Conservation (phyloP, 1,284 basidiomycete genomes). For the Sutorius eximius region DNA sequence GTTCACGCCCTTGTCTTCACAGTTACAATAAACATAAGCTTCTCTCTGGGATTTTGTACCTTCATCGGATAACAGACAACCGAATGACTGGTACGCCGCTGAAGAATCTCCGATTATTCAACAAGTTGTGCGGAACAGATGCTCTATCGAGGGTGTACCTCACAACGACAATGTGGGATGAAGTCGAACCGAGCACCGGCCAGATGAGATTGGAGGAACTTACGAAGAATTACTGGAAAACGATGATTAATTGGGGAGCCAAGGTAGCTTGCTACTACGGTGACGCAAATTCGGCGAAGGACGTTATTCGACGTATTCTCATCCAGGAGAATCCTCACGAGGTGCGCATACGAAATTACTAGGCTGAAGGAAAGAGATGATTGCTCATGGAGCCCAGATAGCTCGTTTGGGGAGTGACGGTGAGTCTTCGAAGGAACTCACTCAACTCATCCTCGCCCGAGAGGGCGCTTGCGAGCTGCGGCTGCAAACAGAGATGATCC, state of each 20-base stretch:
- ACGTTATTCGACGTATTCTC: slow-evolving; percentile 10
- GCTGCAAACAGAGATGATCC: slow-evolving; percentile 8
- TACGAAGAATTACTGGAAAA: slow-evolving; percentile 5
- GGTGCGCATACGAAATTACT: background rate
- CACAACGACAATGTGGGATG: slow-evolving; percentile 24
- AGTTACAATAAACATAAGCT: slow-evolving; percentile 35
- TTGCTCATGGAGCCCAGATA: slow-evolving; percentile 1
- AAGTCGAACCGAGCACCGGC: slow-evolving; percentile 6
- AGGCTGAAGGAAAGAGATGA: background rate
- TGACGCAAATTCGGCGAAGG: slow-evolving; percentile 6
- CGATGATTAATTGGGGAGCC: slow-evolving; percentile 9
- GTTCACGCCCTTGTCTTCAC: background rate
- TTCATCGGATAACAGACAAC: slow-evolving; percentile 50
- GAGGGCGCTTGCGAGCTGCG: too few species aligned
- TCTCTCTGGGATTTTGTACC: slow-evolving; percentile 48
- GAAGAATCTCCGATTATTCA: slow-evolving; percentile 36
- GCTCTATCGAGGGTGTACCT: slow-evolving; percentile 5
- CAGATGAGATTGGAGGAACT: slow-evolving; percentile 11
- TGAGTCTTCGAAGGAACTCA: slow-evolving; percentile 6
- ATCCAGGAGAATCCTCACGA: background rate
- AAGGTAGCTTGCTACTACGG: slow-evolving; percentile 1
- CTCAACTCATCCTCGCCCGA: background rate
- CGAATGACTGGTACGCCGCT: slow-evolving; percentile 43
- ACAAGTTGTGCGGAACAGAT: slow-evolving; percentile 3
- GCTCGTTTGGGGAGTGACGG: slow-evolving; percentile 3